These are phyloP conservation scores for Exophiala spinifera DNA, from an alignment of 2,329 filamentous ascomycete species.

Conservation along the genomic window DNA sequence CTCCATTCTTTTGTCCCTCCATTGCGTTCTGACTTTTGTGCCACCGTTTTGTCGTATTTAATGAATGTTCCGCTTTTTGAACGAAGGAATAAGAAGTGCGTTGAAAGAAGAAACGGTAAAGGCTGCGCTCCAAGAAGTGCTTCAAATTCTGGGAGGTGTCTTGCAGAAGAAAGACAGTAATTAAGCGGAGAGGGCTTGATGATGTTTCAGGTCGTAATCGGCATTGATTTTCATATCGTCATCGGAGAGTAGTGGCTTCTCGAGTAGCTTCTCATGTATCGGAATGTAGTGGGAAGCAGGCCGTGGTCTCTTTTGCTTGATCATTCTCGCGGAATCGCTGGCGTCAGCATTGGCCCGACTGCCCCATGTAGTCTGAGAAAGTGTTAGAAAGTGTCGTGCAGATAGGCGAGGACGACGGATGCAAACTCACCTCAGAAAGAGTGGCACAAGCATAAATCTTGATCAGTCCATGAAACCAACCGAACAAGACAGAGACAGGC, in stretches of 20 bases:
- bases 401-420: neutral
- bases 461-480: slow-evolving; percentile 88
- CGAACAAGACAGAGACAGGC: slow-evolving; percentile 83
- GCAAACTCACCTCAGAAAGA: slow-evolving; percentile 69
- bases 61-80: slow-evolving; percentile 8
- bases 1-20: slow-evolving; percentile 9
- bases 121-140: neutral
- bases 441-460: slow-evolving; percentile 86
- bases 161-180: neutral
- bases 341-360: slow-evolving; percentile 88
- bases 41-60: slow-evolving; percentile 1
- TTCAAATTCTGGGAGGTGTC: neutral
- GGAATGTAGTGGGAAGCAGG: slow-evolving; percentile 5
- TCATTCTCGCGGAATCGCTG: slow-evolving; percentile 71
- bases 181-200: slow-evolving; percentile 20
- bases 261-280: slow-evolving; percentile 18
- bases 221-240: slow-evolving; percentile 21
- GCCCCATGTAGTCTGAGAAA: slow-evolving; percentile 80
- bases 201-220: slow-evolving; percentile 19
- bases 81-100: slow-evolving; percentile 1
- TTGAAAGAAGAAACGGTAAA: slow-evolving; percentile 13
- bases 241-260: slow-evolving; percentile 19
- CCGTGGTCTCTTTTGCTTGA: slow-evolving; percentile 22
- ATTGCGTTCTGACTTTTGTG: slow-evolving; percentile 12
- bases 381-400: too few species aligned